Evolutionary conservation across 73 alveolate species (phyloP), one percentile per base, ranked within the genome.

Genomic region (Diophrys appendiculata): DNA sequence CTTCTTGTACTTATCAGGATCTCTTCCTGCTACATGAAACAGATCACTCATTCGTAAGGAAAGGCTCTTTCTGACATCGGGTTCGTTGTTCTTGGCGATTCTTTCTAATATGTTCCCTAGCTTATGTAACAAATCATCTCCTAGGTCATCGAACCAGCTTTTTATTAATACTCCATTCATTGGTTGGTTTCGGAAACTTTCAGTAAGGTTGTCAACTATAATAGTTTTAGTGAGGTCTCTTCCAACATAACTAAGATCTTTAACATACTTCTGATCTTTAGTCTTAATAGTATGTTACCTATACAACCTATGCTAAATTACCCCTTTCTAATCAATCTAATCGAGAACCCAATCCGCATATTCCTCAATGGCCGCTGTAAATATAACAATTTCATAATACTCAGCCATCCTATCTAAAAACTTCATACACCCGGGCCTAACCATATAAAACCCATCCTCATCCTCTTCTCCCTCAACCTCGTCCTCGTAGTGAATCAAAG

Each of bases 111-210:
- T n/a, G n/a, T n/a, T n/a, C n/a, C n/a, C n/a, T n/a, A n/a, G n/a
- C n/a, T n/a, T n/a, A n/a, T n/a, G n/a, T n/a, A n/a, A n/a, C n/a
- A n/a, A 23, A 60, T 13, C 2, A 31, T 78, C 87, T 30, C 68
- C 87, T 78, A 33, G 35, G 54, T 78, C 87, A 78, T 68, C 72
- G 18, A 34, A 18, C 96, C 96, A 90, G 55, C 93, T 90, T 70
- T 91, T 88, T 52, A 91, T 87, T 55, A 87, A 87, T 30, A 91
- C 73, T 65, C 95, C 97, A 82, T 87, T 87, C 73, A 87, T 82
- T 26, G 85, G 88, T 54, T 91, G 91, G 75, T 73, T 25, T 69
- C 73, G 69, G 55, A 91, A 91, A 73, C 82, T 87, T 68, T 91
- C 93, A 54, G 72, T 87, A 53, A 91, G 72, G 83, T 91, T 91